Base-by-base conservation (phyloP, 148 eudicot species). In the Persicaria tinctoria region DNA sequence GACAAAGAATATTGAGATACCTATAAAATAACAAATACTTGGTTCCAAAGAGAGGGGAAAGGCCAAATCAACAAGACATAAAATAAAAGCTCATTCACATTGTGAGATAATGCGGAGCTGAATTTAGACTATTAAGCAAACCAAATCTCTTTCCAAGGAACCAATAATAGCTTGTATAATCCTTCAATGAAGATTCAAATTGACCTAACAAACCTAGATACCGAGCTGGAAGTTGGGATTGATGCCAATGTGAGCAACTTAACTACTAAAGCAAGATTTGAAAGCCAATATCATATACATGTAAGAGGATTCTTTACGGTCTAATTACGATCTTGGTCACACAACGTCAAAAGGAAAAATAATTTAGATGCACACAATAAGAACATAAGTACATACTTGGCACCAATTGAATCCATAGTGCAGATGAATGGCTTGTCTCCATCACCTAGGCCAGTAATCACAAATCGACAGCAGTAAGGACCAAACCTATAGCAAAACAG, bases 31-130 rank as follows among this genome's bases (percentile, higher is more conserved):
- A n/a, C n/a, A n/a, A n/a, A n/a, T n/a, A n/a, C n/a, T n/a, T n/a
- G n/a, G n/a, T n/a, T n/a, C n/a, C n/a, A n/a, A n/a, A n/a, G 45
- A 62, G 68, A 27, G 68, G n/a, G 27, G 68, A 41, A 62, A 9
- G 3, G 45, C 51, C 53, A 72, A 72, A 48, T 72, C 55, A 72
- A 17, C 74, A 72, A 72, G 44, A 13, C 55, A 8, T 72, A 72
- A 50, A 48, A 72, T 72, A 45, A 48, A 32, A 50, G 44, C 20
- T 51, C 16, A 46, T 13, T 72, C 74, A 72, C 74, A 72, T 72
- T 55, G 56, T 48, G 10, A 48, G 55, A 20, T 16, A 44, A 64
- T 48, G 41, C 48, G 18, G 74, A 46, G 9, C 74, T 72, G 74
- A 45, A 72, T 51, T 72, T 72, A 51, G 74, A 72, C 54, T 48